Conservation (phyloP, 176 grass and related monocot genomes). For the Bromus sterilis region DNA sequence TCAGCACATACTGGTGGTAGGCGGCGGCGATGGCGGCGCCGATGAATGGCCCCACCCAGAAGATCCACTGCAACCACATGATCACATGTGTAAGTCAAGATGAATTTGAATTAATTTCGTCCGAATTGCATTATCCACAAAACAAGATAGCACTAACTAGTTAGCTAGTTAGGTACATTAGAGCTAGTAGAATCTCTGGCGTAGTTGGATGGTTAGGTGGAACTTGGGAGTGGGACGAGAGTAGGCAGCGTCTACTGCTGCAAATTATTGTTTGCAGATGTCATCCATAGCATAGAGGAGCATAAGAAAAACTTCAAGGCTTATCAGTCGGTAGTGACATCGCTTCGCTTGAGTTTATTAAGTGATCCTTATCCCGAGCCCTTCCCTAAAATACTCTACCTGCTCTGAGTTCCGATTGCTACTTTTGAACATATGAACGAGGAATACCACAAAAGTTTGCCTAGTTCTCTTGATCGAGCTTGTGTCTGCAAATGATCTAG, state of each 20-base stretch:
- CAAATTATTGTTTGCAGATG: background rate
- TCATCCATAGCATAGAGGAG: background rate
- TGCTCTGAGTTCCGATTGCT: background rate
- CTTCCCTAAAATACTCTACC: background rate
- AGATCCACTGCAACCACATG: slow-evolving; percentile 64
- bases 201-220: background rate
- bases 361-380: slow-evolving; percentile 22
- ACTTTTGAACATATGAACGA: background rate
- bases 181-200: background rate
- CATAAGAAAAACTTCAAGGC: background rate
- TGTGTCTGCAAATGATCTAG: background rate
- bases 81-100: background rate
- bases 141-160: background rate
- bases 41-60: slow-evolving; percentile 77
- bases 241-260: background rate
- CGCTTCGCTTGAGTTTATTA: slow-evolving; percentile 10
- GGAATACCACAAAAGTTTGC: background rate
- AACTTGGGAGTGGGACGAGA: background rate
- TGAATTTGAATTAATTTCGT: background rate
- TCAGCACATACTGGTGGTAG: slow-evolving; percentile 72
- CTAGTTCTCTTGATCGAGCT: background rate
- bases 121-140: background rate
- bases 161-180: background rate
- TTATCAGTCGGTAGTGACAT: slow-evolving; percentile 10
- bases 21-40: slow-evolving; percentile 61